These are phyloP conservation scores for Trichoderma breve DNA, from an alignment of 2,329 filamentous ascomycete species.

Conservation along the genomic window DNA sequence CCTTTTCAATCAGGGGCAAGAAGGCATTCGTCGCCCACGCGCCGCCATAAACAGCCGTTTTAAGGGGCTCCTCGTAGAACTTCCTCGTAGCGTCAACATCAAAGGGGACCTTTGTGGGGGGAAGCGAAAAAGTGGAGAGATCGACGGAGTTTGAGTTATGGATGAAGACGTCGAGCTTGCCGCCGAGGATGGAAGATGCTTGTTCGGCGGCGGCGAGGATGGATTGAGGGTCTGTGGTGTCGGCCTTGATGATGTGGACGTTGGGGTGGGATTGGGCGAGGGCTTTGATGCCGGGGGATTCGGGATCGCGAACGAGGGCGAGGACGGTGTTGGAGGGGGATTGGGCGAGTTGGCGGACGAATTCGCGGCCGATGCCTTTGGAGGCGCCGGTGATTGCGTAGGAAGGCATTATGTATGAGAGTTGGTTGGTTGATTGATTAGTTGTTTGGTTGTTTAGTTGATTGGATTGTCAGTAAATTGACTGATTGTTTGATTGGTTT, in stretches of 20 bases:
- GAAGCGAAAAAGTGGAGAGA: constrained; percentile 20
- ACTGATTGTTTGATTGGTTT: not conserved
- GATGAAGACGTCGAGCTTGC: constrained; percentile 42
- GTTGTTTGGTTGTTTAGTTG: not conserved
- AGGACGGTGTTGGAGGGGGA: constrained; percentile 37
- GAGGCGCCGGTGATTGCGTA: constrained; percentile 23
- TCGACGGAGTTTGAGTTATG: constrained; percentile 36
- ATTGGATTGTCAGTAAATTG: not conserved
- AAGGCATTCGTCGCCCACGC: constrained; percentile 36
- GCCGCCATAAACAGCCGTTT: constrained; percentile 30
- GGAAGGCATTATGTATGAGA: constrained; percentile 19
- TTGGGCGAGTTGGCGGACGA: constrained; percentile 32
- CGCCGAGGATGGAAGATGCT: constrained; percentile 34
- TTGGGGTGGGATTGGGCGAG: constrained; percentile 32
- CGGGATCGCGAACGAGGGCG: constrained; percentile 38
- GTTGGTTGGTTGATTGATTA: not conserved
- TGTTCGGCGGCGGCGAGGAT: constrained; percentile 36
- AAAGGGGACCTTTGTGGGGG: constrained; percentile 22
- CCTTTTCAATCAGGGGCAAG: constrained; percentile 40
- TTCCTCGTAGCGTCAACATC: constrained; percentile 9
- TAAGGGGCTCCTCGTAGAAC: constrained; percentile 40
- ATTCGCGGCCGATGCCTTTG: constrained; percentile 26
- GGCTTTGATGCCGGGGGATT: constrained; percentile 27
- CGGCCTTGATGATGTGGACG: constrained; percentile 38
- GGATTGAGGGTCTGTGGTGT: constrained; percentile 34